phyloP scores from a whole-genome alignment of 306 rosid species.

The Sechiopsis laciniata region DNA sequence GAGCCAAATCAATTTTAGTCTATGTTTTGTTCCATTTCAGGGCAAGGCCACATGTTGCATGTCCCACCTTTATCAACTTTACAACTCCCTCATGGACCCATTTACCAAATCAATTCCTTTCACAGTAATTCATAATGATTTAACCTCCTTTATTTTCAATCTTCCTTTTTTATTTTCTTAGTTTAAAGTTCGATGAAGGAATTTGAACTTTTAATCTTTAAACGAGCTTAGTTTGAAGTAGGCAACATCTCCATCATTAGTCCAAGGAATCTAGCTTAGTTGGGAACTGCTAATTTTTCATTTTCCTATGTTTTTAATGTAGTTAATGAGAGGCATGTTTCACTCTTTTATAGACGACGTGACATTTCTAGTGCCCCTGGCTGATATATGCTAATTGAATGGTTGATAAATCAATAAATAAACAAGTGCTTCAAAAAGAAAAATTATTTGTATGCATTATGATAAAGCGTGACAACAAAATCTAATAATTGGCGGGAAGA shows the following conservation, averaged over 20 bases:
- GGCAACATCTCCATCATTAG: not conserved
- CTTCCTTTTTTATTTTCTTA: too few species aligned
- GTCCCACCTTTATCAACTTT: conserved; percentile 13
- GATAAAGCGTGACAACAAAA: conserved; percentile 18
- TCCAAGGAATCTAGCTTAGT: not conserved
- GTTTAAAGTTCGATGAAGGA: not conserved
- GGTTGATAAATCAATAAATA: not conserved
- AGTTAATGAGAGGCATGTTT: not conserved
- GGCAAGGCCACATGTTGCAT: conserved; percentile 1
- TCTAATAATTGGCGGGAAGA: conserved; percentile 15
- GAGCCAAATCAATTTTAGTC: not conserved
- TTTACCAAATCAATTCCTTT: not conserved
- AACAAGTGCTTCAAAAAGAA: conserved; percentile 11
- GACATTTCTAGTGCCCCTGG: not conserved
- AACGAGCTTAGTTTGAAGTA: not conserved
- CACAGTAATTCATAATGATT: not conserved
- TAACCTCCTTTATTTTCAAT: not conserved
- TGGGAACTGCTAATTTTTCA: not conserved
- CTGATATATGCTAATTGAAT: conserved; percentile 14
- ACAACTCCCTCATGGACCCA: conserved; percentile 11
- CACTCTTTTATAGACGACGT: not conserved
- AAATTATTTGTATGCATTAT: conserved; percentile 2
- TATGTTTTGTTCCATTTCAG: conserved; percentile 9
- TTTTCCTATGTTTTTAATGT: not conserved
- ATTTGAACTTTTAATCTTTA: too few species aligned